Evolutionary conservation across 2,329 filamentous ascomycete genomes (phyloP).

Genomic region (Diaporthe humulicola): DNA sequence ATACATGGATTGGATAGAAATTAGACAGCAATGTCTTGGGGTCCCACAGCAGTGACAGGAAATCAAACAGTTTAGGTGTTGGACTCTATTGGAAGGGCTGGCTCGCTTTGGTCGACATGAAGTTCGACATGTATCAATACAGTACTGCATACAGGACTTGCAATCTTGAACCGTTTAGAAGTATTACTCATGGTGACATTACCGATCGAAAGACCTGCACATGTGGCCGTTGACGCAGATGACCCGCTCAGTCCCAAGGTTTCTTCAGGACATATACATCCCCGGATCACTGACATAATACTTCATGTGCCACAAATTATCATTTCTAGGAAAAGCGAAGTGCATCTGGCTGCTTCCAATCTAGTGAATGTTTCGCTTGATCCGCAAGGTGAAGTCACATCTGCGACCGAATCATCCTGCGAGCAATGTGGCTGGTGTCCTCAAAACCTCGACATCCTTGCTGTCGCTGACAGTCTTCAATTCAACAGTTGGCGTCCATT

Average conservation of each 20-base stretch:
- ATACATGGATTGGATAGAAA: neutral
- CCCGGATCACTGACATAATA: neutral
- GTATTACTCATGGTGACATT: neutral
- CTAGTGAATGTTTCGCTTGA: too few relatives aligned
- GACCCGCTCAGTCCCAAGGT: neutral
- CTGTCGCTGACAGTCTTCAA: too few relatives aligned
- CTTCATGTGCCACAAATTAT: neutral
- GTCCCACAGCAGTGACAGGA: accelerated
- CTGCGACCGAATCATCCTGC: too few relatives aligned
- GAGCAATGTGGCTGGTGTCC: too few relatives aligned
- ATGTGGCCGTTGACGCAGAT: neutral
- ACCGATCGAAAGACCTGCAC: neutral
- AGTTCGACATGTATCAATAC: neutral
- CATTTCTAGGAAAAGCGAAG: too few relatives aligned
- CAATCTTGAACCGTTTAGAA: neutral
- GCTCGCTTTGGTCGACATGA: neutral
- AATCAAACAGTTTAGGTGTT: neutral
- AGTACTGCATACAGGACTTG: neutral
- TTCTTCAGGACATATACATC: neutral
- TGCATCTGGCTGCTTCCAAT: too few relatives aligned
- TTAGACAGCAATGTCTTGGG: conserved; percentile 30
- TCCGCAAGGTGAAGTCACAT: too few relatives aligned
- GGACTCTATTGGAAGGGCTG: neutral
- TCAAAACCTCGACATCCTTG: too few relatives aligned
- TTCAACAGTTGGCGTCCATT: too few relatives aligned